phyloP scores from a whole-genome alignment of 495 filamentous ascomycete species.

The Viridothelium virens region DNA sequence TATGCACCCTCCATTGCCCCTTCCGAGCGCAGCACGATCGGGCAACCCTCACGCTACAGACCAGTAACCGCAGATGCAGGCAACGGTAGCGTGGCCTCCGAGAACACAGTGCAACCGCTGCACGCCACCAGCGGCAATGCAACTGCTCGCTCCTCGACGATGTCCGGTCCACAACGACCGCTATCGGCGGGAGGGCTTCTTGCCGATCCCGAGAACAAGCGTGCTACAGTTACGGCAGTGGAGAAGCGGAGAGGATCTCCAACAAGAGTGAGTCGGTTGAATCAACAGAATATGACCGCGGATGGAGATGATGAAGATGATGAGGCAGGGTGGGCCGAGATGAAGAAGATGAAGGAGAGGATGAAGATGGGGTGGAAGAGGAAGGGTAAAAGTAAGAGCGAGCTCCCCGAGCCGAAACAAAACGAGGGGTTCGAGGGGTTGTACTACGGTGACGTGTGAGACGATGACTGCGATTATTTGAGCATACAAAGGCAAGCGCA shows the following conservation, averaged over 20 bases:
- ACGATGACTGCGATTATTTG: background rate
- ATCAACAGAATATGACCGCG: background rate
- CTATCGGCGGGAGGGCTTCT: slow-evolving; percentile 14
- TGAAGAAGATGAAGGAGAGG: slow-evolving; percentile 76
- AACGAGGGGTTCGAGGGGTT: background rate
- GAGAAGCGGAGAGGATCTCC: background rate
- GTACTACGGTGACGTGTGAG: background rate
- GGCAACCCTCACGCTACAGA: slow-evolving; percentile 82
- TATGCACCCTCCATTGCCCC: slow-evolving; percentile 79
- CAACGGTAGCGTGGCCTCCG: slow-evolving; percentile 34
- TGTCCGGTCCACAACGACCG: background rate
- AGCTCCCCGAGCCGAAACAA: slow-evolving; percentile 7
- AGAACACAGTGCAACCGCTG: slow-evolving; percentile 26
- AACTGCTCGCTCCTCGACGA: slow-evolving; percentile 7
- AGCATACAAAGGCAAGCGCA: background rate
- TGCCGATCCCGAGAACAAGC: slow-evolving; percentile 30
- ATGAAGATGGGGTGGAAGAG: slow-evolving; percentile 67
- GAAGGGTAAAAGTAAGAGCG: slow-evolving; percentile 36
- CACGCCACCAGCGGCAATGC: slow-evolving; percentile 3
- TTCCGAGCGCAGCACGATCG: slow-evolving; percentile 88
- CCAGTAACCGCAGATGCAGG: slow-evolving; percentile 57
- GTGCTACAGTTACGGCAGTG: slow-evolving; percentile 10
- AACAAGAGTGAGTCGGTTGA: background rate
- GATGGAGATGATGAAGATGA: slow-evolving; percentile 66
- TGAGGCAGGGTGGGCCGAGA: slow-evolving; percentile 74